phyloP scores from a whole-genome alignment of 371 early-diverging fungal genomes.

The Batkoa obscura region DNA sequence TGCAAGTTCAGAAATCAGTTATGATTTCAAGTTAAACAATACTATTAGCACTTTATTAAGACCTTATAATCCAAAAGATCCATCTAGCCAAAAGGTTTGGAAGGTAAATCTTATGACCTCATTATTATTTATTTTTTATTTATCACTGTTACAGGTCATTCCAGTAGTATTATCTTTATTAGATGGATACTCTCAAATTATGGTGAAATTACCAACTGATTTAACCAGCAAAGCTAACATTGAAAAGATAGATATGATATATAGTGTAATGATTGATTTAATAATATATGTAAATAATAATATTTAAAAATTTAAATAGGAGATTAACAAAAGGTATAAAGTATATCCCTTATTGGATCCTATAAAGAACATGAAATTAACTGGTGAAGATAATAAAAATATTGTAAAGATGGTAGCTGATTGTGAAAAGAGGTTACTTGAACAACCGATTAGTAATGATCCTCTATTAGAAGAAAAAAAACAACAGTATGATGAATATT shows the following conservation, averaged over 20 bases:
- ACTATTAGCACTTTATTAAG: no score
- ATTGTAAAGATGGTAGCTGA: slow-evolving; percentile 28
- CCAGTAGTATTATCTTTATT: slow-evolving; percentile 56
- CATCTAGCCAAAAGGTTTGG: no score
- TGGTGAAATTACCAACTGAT: slow-evolving; percentile 56
- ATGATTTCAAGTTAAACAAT: no score
- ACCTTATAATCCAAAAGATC: no score
- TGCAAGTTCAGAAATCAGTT: no score
- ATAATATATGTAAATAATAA: no score
- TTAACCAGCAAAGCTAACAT: slow-evolving; percentile 11
- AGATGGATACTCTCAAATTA: slow-evolving; percentile 53
- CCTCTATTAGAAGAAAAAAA: neutral
- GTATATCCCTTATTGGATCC: neutral
- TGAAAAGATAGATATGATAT: slow-evolving; percentile 16
- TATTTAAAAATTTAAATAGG: no score
- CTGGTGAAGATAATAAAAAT: slow-evolving; percentile 34
- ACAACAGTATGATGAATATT: neutral
- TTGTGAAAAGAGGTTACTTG: slow-evolving; percentile 13
- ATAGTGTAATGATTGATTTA: slow-evolving; percentile 16
- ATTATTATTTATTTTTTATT: no score
- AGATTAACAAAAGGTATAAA: slow-evolving; percentile 4
- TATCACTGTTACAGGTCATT: slow-evolving; percentile 23
- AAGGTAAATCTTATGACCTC: no score
- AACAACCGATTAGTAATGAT: slow-evolving; percentile 24
- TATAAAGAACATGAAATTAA: neutral